Evolutionary conservation across 208 protist species (phyloP).

Genomic region (Wallacemonas collosoma): DNA sequence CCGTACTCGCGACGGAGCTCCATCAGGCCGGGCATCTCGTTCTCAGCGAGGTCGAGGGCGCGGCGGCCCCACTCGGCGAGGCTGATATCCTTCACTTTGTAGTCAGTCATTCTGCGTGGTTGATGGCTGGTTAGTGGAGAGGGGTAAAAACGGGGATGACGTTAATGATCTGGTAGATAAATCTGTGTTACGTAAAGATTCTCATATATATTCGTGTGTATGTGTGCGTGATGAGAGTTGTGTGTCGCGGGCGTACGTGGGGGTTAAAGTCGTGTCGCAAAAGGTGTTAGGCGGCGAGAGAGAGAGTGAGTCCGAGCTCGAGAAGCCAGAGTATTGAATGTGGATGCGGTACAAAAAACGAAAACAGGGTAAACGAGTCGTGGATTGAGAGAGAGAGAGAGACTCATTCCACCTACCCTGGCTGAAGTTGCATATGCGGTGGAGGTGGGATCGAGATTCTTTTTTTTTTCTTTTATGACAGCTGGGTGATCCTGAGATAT

Average conservation of each 20-base stretch:
- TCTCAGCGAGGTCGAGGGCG: slow-evolving; percentile 97
- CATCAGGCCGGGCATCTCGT: slow-evolving; percentile 99
- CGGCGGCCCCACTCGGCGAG: slow-evolving; percentile 98
- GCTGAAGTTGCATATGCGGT: no score
- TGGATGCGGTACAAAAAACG: neutral
- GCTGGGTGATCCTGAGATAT: no score
- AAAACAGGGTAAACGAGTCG: no score
- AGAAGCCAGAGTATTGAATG: neutral
- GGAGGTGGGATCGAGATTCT: no score
- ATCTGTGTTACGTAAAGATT: slow-evolving; percentile 4
- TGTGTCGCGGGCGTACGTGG: neutral
- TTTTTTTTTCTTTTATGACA: no score
- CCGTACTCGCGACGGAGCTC: slow-evolving; percentile 92
- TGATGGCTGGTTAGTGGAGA: neutral
- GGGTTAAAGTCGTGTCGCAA: no score
- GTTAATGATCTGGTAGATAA: slow-evolving; percentile 12
- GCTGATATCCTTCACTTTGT: slow-evolving; percentile 97
- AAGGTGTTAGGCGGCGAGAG: neutral
- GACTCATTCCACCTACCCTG: no score
- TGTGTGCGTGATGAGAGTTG: neutral
- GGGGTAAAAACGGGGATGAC: neutral
- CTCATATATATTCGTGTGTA: neutral
- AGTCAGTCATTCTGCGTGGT: slow-evolving; percentile 76
- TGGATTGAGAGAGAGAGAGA: no score
- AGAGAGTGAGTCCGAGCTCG: neutral